phyloP scores from a whole-genome alignment of 2,329 filamentous ascomycete species.

The Byssoonygena ceratinophila region DNA sequence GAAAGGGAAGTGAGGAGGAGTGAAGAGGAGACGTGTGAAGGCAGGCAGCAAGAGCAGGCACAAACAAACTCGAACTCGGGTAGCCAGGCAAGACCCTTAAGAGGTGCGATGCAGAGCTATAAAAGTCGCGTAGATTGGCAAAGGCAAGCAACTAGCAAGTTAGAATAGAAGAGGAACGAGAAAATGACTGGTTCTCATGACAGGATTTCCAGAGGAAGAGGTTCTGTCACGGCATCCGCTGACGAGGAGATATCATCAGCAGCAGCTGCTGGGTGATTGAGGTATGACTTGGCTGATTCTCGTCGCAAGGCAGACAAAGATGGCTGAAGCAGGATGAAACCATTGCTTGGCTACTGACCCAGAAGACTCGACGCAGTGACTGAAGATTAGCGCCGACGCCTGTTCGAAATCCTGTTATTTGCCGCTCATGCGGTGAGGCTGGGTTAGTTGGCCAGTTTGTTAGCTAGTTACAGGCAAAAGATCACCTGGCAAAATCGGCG shows the following conservation, averaged over 20 bases:
- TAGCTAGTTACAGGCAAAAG: too few species aligned
- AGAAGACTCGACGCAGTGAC: too few species aligned
- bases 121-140: too few species aligned
- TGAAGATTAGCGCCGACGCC: neutral
- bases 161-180: neutral
- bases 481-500: neutral
- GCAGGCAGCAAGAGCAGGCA: neutral
- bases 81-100: conserved; percentile 6
- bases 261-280: too few species aligned
- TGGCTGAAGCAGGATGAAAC: too few species aligned
- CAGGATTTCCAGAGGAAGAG: neutral
- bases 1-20: neutral
- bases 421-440: neutral
- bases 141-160: neutral
- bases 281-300: neutral
- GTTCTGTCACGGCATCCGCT: neutral
- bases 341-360: too few species aligned
- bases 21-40: neutral
- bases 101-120: neutral
- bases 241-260: neutral
- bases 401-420: neutral
- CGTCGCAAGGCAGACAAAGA: neutral
- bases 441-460: too few species aligned
- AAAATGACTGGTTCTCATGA: conserved; percentile 12
- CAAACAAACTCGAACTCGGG: neutral